These are phyloP conservation scores for Diplodia scrobiculata DNA, from an alignment of 2,329 filamentous ascomycete genomes.

Conservation along the genomic window DNA sequence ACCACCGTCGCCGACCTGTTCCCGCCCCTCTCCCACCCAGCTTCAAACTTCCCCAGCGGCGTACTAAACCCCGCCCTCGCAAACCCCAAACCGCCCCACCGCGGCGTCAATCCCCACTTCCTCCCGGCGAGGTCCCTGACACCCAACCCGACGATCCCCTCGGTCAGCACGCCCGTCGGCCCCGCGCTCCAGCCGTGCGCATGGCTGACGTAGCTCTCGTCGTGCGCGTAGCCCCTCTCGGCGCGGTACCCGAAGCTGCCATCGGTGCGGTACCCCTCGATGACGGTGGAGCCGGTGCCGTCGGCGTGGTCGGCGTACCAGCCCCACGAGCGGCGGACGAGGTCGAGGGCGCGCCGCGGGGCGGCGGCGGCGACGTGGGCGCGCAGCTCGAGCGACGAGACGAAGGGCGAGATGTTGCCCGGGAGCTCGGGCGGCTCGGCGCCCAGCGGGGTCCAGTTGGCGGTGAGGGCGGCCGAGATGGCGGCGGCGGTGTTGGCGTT, in stretches of 20 bases:
- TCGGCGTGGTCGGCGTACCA: slow-evolving; percentile 62
- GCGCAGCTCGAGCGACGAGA: slow-evolving; percentile 61
- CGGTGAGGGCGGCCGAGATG: slow-evolving; percentile 51
- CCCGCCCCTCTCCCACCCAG: slow-evolving; percentile 38
- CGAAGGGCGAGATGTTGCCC: slow-evolving; percentile 61
- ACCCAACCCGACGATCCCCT: slow-evolving; percentile 51
- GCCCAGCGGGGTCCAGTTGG: slow-evolving; percentile 61
- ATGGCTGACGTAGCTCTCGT: slow-evolving; percentile 47
- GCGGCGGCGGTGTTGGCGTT: slow-evolving; percentile 46
- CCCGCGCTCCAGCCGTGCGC: slow-evolving; percentile 49
- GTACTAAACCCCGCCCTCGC: slow-evolving; percentile 54
- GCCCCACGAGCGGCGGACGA: slow-evolving; percentile 61
- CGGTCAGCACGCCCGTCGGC: slow-evolving; percentile 40
- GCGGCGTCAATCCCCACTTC: slow-evolving; percentile 50
- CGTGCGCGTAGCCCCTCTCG: slow-evolving; percentile 55
- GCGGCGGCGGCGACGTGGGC: slow-evolving; percentile 56
- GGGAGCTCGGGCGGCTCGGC: slow-evolving; percentile 60
- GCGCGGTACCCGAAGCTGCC: slow-evolving; percentile 61
- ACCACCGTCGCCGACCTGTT: slow-evolving; percentile 8
- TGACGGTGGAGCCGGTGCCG: slow-evolving; percentile 61
- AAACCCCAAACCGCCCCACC: slow-evolving; percentile 48
- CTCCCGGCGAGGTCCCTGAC: slow-evolving; percentile 46
- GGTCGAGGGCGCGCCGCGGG: slow-evolving; percentile 56
- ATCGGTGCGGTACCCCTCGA: slow-evolving; percentile 61
- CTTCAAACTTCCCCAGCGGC: slow-evolving; percentile 48